Evolutionary conservation across 192 early-diverging fungal species (phyloP).

Genomic region (Mortierella antarctica): DNA sequence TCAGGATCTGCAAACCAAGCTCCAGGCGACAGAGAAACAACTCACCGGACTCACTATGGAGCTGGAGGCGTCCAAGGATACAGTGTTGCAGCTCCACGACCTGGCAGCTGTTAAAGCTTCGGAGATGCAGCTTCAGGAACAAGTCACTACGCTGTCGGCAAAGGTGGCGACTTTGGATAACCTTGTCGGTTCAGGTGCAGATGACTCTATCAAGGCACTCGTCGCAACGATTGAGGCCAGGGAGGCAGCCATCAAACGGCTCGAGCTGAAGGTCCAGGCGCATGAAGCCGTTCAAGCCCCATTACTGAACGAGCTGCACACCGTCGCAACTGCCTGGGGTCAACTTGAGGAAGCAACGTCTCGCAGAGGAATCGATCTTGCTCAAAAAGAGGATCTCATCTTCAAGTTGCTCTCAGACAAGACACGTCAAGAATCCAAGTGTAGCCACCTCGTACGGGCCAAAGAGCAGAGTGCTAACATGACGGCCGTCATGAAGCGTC

Average conservation of each 20-base stretch:
- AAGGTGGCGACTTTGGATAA: conserved; percentile 44
- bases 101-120: conserved; percentile 13
- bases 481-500: conserved; percentile 75
- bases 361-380: conserved; percentile 80
- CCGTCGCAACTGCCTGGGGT: conserved; percentile 72
- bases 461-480: conserved; percentile 72
- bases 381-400: conserved; percentile 83
- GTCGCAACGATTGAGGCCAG: conserved; percentile 50
- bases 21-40: conserved; percentile 59
- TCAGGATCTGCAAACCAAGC: conserved; percentile 60
- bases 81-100: conserved; percentile 13
- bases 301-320: conserved; percentile 73
- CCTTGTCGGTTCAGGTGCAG: conserved; percentile 29
- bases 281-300: conserved; percentile 54
- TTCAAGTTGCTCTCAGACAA: conserved; percentile 84
- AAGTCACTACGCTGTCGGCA: conserved; percentile 54
- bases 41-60: conserved; percentile 8
- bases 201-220: conserved; percentile 44
- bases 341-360: conserved; percentile 88
- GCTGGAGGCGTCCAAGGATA: conserved; percentile 28
- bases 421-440: conserved; percentile 89
- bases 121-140: conserved; percentile 57
- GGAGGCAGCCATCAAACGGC: conserved; percentile 64
- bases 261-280: conserved; percentile 65
- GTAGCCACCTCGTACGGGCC: conserved; percentile 74